Base-by-base conservation (phyloP, 192 early-diverging fungal genomes). In the Coemansia sp. region DNA sequence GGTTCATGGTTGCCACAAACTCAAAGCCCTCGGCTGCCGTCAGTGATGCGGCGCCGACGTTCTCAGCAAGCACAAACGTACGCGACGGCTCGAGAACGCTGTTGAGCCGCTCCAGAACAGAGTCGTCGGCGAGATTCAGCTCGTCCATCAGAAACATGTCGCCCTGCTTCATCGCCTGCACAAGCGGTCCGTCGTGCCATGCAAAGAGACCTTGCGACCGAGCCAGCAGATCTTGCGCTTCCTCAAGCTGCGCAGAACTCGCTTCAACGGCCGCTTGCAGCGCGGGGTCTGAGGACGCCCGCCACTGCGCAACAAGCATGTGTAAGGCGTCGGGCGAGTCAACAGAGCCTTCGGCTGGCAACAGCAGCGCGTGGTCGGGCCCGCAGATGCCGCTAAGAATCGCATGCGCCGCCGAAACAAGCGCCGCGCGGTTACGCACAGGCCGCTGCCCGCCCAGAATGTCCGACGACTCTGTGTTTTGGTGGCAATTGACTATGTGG, bases 1-100 rank as follows among this genome's bases (percentile, higher is more conserved):
- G 97, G 78, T 99, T 99, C 97, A 99, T 99, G 4, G 97, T 99
- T 2, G 97, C 96, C 16, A 97, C 78, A 77, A 99, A 97, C 59
- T 90, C 89, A 81, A 99, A 99, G 11, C 87, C 88, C 6, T 82
- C 74, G 8, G 66, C 73, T 0, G 87, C 95, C 11, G 77, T 75
- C 57, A 97, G 79, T 34, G 90, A 87, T 3, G 76, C 64, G 1
- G 68, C 75, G 21, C 92, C 89, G 20, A 91, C 91, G 62, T 96
- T 94, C 76, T 99, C 97, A n/a, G 95, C 94, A 20, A 99, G 80
- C 14, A 96, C 90, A 9, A 99, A 79, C 10, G 88, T 81, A 55
- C 93, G 86, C 39, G 88, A 83, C 0, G 96, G 94, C 66, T 99
- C 97, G 4, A 99, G 81, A 4, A 98, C 95, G 67, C 88, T 90